Percentiles rank a stretch among this genome's conserved stretches.
These are phyloP conservation scores for Heterotrichella gracilis DNA, from an alignment of 352 stramenopile genomes.

Conservation along the genomic window DNA sequence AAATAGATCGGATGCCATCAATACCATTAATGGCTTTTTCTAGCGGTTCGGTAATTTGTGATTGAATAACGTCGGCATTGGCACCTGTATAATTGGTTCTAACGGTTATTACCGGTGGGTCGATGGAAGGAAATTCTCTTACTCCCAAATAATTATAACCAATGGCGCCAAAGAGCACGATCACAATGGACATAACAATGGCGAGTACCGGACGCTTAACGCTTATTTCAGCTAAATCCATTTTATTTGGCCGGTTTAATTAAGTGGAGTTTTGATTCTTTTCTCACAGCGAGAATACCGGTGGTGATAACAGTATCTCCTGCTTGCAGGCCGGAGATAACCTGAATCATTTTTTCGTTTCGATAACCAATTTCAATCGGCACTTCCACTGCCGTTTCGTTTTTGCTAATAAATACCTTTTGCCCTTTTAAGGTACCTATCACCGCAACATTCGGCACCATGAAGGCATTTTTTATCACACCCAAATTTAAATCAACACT, in stretches of 20 bases:
- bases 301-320: background rate
- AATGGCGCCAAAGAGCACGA: no score
- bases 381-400: background rate
- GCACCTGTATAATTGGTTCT: background rate
- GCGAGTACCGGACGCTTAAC: no score
- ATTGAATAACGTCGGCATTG: no score
- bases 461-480: background rate
- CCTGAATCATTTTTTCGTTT: background rate
- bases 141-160: no score
- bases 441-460: background rate
- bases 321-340: background rate
- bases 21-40: no score
- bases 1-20: no score
- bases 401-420: background rate
- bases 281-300: background rate
- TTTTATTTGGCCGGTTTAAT: background rate
- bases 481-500: background rate
- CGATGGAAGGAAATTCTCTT: no score
- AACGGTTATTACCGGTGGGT: no score
- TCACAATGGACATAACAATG: no score
- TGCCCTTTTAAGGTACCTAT: background rate
- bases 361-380: background rate
- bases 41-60: no score
- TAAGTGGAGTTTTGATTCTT: background rate
- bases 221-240: background rate